Conservation (phyloP, 208 protist genomes). For the Entamoeba nuttalli region DNA sequence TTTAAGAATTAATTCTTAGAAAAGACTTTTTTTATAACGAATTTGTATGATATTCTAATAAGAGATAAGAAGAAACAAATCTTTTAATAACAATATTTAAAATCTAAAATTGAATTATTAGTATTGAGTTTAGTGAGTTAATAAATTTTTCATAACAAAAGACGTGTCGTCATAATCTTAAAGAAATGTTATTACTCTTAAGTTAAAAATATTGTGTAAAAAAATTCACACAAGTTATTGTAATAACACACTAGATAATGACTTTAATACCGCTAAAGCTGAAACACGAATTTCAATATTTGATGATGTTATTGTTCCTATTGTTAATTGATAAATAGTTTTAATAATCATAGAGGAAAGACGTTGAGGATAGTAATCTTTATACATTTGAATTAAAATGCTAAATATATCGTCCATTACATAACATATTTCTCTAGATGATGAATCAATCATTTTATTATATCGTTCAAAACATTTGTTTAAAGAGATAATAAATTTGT, state of each 20-base stretch:
- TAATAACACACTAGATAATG: not conserved
- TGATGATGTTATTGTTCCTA: not conserved
- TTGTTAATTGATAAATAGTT: not conserved
- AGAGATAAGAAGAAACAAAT: too few relatives aligned
- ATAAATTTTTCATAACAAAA: too few relatives aligned
- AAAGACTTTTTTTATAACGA: too few relatives aligned
- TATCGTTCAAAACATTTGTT: not conserved
- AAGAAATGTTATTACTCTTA: too few relatives aligned
- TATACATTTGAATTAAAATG: not conserved
- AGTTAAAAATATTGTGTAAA: too few relatives aligned
- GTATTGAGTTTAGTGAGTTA: too few relatives aligned
- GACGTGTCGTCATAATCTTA: too few relatives aligned
- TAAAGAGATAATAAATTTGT: not conserved
- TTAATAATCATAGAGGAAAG: not conserved
- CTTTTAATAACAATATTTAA: too few relatives aligned
- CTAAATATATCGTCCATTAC: not conserved
- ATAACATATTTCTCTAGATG: not conserved
- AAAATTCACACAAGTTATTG: too few relatives aligned
- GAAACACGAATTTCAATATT: not conserved
- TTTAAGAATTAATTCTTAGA: too few relatives aligned
- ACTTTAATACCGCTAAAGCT: not conserved
- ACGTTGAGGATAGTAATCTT: not conserved
- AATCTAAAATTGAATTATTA: too few relatives aligned
- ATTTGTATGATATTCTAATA: too few relatives aligned
- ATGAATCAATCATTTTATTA: not conserved